A percentile compares a stretch with the other conserved stretches of the same genome.
Conservation (phyloP, 1,284 basidiomycete species). For the Ganoderma lingzhi region DNA sequence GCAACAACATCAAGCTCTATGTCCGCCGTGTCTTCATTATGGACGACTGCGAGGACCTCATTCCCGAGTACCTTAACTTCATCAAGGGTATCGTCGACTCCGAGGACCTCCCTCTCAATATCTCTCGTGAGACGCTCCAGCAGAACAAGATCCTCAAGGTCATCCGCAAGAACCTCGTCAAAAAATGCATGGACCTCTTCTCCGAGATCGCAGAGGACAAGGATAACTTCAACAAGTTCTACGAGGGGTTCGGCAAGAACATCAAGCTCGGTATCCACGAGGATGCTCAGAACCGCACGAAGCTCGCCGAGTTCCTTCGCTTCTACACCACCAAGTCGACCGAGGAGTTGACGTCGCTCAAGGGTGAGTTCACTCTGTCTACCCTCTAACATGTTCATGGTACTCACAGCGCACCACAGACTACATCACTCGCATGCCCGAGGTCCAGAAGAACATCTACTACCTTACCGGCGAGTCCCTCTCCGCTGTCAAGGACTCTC, state of each 20-base stretch:
- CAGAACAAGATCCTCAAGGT: conserved; percentile 99
- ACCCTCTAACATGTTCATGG: not conserved
- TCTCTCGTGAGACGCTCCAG: conserved; percentile 99
- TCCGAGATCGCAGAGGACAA: conserved; percentile 99
- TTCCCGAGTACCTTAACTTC: conserved; percentile 99
- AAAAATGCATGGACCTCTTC: conserved; percentile 97
- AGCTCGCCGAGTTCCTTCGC: conserved; percentile 99
- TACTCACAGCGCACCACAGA: conserved; percentile 57
- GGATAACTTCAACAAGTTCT: conserved; percentile 99
- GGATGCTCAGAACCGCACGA: conserved; percentile 98
- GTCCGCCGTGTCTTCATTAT: conserved; percentile 99
- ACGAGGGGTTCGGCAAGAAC: conserved; percentile 97
- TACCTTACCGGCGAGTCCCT: conserved; percentile 99
- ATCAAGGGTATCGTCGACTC: conserved; percentile 99
- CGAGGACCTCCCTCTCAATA: conserved; percentile 99
- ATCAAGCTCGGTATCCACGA: conserved; percentile 99
- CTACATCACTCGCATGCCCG: conserved; percentile 99
- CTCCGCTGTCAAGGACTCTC: conserved; percentile 90
- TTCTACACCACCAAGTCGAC: conserved; percentile 97
- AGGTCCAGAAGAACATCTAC: conserved; percentile 99
- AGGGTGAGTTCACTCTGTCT: conserved; percentile 62
- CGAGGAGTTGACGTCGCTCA: conserved; percentile 95
- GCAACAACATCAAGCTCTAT: conserved; percentile 99
- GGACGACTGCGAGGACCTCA: conserved; percentile 99
- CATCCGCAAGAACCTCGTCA: conserved; percentile 98